Conservation (phyloP, 2,329 filamentous ascomycete genomes). For the Sarocladiaceae sp. region DNA sequence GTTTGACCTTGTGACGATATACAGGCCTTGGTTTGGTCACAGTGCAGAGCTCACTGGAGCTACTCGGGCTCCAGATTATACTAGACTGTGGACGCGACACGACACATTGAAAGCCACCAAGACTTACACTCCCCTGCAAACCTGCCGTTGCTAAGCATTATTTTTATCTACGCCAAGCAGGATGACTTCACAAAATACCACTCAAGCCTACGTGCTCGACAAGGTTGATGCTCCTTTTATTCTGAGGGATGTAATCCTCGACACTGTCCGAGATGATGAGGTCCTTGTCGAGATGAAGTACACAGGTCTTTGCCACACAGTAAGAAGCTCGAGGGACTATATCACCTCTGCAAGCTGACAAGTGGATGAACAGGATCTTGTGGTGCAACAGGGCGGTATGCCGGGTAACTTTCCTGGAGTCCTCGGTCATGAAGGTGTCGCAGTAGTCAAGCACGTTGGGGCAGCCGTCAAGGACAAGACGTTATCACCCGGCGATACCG, state of each 20-base stretch:
- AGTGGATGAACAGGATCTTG: conserved; percentile 4
- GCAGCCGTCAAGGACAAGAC: conserved; percentile 19
- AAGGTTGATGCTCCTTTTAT: conserved; percentile 2
- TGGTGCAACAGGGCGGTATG: conserved; percentile 16
- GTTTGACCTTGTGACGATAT: too few relatives aligned
- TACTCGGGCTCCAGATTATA: too few relatives aligned
- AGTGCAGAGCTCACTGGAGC: too few relatives aligned
- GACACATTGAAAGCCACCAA: too few relatives aligned
- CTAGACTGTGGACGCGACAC: too few relatives aligned
- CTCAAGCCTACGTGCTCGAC: conserved; percentile 7
- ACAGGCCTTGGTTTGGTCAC: too few relatives aligned
- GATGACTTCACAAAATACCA: too few relatives aligned
- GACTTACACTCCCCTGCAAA: too few relatives aligned
- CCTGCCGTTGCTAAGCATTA: too few relatives aligned
- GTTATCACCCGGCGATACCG: conserved; percentile 25
- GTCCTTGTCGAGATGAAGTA: conserved; percentile 23
- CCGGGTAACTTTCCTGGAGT: conserved; percentile 22
- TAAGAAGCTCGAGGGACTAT: too few relatives aligned
- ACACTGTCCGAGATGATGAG: conserved; percentile 13
- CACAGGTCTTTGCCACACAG: conserved; percentile 26
- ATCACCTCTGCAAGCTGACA: not conserved
- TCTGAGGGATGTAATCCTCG: conserved; percentile 5
- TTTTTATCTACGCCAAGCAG: too few relatives aligned
- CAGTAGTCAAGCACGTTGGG: conserved; percentile 24
- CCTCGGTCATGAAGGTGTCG: conserved; percentile 22